Conservation (phyloP, 2,329 filamentous ascomycete genomes). For the Thielaviopsis populi region DNA sequence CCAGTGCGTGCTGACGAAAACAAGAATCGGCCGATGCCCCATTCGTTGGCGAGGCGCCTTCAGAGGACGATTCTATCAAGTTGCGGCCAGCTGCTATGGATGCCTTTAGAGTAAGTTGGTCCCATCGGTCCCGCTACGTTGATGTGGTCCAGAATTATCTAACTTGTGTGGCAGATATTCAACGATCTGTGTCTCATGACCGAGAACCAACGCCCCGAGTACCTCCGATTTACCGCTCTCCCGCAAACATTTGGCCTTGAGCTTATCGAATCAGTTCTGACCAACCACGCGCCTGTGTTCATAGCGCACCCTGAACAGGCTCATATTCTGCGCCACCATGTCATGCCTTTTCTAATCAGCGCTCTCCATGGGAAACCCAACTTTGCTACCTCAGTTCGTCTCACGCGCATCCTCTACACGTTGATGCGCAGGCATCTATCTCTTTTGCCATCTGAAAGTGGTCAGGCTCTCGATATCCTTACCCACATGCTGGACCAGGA, state of each 20-base stretch:
- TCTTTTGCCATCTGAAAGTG: conserved; percentile 62
- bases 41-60: conserved; percentile 50
- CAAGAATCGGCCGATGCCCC: conserved; percentile 36
- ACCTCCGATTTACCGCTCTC: conserved; percentile 62
- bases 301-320: conserved; percentile 64
- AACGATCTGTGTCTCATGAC: conserved; percentile 80
- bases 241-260: conserved; percentile 77
- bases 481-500: conserved; percentile 84
- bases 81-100: conserved; percentile 68
- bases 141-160: neutral
- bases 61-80: conserved; percentile 47
- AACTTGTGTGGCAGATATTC: conserved; percentile 44
- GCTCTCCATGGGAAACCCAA: conserved; percentile 62
- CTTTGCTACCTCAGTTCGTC: conserved; percentile 69
- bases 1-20: neutral
- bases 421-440: conserved; percentile 64
- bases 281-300: conserved; percentile 73
- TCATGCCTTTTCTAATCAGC: conserved; percentile 72
- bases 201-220: conserved; percentile 69
- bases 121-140: neutral
- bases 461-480: conserved; percentile 65
- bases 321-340: conserved; percentile 56
- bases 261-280: conserved; percentile 77
- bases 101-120: conserved; percentile 51
- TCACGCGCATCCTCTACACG: conserved; percentile 70